Percentiles rank a stretch among this genome's conserved stretches.
These are phyloP conservation scores for Aspergillus sclerotialis DNA, from an alignment of 2,329 filamentous ascomycete genomes.

Conservation along the genomic window DNA sequence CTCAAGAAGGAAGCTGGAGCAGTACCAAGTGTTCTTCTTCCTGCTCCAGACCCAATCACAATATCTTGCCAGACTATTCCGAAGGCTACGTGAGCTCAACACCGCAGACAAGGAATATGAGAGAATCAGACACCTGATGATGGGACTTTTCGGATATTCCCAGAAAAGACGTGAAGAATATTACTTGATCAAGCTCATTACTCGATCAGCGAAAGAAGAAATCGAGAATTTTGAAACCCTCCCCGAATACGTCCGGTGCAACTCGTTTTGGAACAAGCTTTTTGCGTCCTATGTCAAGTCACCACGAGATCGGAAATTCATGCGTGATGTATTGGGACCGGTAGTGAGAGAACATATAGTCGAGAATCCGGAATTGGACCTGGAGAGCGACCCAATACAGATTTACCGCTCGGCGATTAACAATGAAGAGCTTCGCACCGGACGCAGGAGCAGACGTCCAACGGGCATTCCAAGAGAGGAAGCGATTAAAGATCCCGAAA, in stretches of 20 bases:
- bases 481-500: slow-evolving; percentile 93
- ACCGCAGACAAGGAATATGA: slow-evolving; percentile 89
- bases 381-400: slow-evolving; percentile 95
- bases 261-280: slow-evolving; percentile 88
- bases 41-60: slow-evolving; percentile 93
- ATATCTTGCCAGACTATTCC: slow-evolving; percentile 85
- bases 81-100: slow-evolving; percentile 71
- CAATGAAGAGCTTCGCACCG: slow-evolving; percentile 92
- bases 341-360: slow-evolving; percentile 88
- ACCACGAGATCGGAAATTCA: slow-evolving; percentile 83
- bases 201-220: slow-evolving; percentile 77
- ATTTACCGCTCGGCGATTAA: slow-evolving; percentile 95
- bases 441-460: slow-evolving; percentile 70
- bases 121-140: slow-evolving; percentile 84
- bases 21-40: slow-evolving; percentile 97
- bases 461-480: slow-evolving; percentile 83
- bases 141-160: slow-evolving; percentile 94
- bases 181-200: slow-evolving; percentile 83
- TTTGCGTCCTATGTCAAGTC: slow-evolving; percentile 83
- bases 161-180: slow-evolving; percentile 97
- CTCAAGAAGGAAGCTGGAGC: slow-evolving; percentile 88
- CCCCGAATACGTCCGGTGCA: slow-evolving; percentile 81
- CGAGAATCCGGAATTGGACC: slow-evolving; percentile 80
- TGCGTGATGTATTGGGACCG: slow-evolving; percentile 77
- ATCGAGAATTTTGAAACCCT: slow-evolving; percentile 65